Percentiles rank a stretch among this genome's conserved stretches.
phyloP scores from a whole-genome alignment of 495 filamentous ascomycete genomes.

The Penicillium turbatum region DNA sequence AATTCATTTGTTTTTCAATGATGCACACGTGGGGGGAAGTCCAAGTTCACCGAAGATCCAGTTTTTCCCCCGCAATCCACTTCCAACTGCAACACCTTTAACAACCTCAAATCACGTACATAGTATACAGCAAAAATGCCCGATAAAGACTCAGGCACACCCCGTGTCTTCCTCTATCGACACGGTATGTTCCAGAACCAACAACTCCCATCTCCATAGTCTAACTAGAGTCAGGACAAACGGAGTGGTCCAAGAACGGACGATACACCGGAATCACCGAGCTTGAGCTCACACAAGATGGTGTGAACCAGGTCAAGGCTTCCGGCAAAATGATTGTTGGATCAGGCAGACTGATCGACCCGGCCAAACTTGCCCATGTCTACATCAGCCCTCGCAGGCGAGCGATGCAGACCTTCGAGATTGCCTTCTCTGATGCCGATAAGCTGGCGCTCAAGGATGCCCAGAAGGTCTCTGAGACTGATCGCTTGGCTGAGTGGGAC shows the following conservation, averaged over 20 bases:
- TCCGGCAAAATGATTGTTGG: constrained; percentile 72
- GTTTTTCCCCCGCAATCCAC: constrained; percentile 1
- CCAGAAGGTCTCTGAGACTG: constrained; percentile 53
- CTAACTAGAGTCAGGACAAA: constrained; percentile 52
- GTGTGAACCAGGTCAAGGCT: constrained; percentile 64
- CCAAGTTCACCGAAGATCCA: not conserved
- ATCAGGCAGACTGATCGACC: constrained; percentile 70
- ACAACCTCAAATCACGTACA: not conserved
- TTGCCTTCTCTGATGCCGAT: constrained; percentile 53
- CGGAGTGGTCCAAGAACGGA: constrained; percentile 83
- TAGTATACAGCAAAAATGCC: constrained; percentile 27
- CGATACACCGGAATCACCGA: constrained; percentile 82
- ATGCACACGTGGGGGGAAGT: constrained; percentile 2
- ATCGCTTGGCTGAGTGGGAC: constrained; percentile 77
- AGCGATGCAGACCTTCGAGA: constrained; percentile 70
- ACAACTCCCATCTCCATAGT: not conserved
- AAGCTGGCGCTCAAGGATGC: constrained; percentile 15
- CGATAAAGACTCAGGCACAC: constrained; percentile 44
- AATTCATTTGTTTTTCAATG: not conserved
- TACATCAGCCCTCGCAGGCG: constrained; percentile 76
- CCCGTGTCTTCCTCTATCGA: constrained; percentile 37
- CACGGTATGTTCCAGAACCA: constrained; percentile 25
- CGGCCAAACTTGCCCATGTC: constrained; percentile 65
- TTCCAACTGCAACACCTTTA: not conserved
- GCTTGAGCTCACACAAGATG: constrained; percentile 70